These are phyloP conservation scores for Sugiyamaella boreocaroliniensis DNA, from an alignment of 805 yeast species.

Conservation along the genomic window DNA sequence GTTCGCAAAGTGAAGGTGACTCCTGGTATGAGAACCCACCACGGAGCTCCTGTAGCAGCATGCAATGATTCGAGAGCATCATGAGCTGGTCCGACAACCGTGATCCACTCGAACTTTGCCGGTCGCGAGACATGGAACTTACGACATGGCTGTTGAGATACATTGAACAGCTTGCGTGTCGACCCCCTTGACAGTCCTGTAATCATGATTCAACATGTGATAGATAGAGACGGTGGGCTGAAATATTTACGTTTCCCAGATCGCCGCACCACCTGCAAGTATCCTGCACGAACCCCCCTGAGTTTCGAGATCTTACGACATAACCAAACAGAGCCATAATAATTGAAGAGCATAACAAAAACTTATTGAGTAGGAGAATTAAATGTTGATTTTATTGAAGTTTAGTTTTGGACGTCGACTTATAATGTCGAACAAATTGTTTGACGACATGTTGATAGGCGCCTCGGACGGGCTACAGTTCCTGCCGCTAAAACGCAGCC, in stretches of 20 bases:
- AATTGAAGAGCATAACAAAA: neutral
- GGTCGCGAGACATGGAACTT: conserved; percentile 6
- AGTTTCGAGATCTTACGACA: neutral
- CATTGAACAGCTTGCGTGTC: no score
- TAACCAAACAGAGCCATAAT: neutral
- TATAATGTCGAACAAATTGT: no score
- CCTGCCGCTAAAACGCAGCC: no score
- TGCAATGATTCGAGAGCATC: conserved; percentile 21
- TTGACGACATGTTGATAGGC: no score
- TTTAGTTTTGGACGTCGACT: no score
- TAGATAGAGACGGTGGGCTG: neutral
- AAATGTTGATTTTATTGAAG: no score
- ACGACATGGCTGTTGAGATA: no score
- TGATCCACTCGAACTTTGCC: conserved; percentile 8
- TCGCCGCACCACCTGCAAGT: neutral
- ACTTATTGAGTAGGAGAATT: no score
- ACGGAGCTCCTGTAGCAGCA: conserved; percentile 50
- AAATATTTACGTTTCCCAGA: neutral
- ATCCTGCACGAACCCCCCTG: neutral
- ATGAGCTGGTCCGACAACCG: conserved; percentile 19
- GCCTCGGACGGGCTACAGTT: no score
- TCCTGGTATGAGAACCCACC: conserved; percentile 76
- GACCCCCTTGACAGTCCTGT: no score
- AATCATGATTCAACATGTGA: no score
- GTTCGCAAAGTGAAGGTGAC: conserved; percentile 62